phyloP scores from a whole-genome alignment of 169 alveolate species.

The Babesia ovata region DNA sequence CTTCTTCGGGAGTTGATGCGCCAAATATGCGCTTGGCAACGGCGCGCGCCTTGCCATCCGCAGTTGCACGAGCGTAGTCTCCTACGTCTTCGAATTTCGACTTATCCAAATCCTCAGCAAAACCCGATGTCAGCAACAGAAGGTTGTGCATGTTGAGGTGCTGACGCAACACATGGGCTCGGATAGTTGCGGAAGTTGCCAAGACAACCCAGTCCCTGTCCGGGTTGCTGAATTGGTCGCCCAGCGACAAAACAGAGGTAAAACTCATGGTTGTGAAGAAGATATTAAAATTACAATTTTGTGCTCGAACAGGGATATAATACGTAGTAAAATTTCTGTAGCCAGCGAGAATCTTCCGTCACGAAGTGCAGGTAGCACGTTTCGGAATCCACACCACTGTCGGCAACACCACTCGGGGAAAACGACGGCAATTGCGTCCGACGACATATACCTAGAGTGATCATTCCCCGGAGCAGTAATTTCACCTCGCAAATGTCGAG shows the following conservation, averaged over 20 bases:
- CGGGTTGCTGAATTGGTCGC: slow-evolving; percentile 52
- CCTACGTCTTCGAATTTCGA: slow-evolving; percentile 55
- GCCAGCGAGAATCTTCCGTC: slow-evolving; percentile 24
- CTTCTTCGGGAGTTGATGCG: slow-evolving; percentile 37
- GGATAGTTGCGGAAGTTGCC: slow-evolving; percentile 45
- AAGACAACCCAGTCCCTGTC: slow-evolving; percentile 57
- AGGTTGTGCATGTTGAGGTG: slow-evolving; percentile 35
- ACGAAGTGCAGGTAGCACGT: slow-evolving; percentile 7
- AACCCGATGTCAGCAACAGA: slow-evolving; percentile 63
- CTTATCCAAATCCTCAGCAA: slow-evolving; percentile 76
- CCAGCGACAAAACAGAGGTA: slow-evolving; percentile 31
- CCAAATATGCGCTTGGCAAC: slow-evolving; percentile 71
- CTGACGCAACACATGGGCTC: slow-evolving; percentile 40
- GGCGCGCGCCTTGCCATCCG: slow-evolving; percentile 70
- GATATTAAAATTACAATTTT: background rate
- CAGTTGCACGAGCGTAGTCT: slow-evolving; percentile 73
- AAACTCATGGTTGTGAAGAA: background rate
- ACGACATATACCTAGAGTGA: slow-evolving; percentile 13
- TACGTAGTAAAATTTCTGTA: slow-evolving; percentile 35
- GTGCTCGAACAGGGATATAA: slow-evolving; percentile 13
- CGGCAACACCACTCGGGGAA: background rate
- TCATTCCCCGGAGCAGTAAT: slow-evolving; percentile 37
- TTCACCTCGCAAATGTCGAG: slow-evolving; percentile 64
- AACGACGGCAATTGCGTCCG: background rate
- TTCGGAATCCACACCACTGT: background rate